Conservation (phyloP, 2,329 filamentous ascomycete genomes). For the Colletotrichum aenigma region DNA sequence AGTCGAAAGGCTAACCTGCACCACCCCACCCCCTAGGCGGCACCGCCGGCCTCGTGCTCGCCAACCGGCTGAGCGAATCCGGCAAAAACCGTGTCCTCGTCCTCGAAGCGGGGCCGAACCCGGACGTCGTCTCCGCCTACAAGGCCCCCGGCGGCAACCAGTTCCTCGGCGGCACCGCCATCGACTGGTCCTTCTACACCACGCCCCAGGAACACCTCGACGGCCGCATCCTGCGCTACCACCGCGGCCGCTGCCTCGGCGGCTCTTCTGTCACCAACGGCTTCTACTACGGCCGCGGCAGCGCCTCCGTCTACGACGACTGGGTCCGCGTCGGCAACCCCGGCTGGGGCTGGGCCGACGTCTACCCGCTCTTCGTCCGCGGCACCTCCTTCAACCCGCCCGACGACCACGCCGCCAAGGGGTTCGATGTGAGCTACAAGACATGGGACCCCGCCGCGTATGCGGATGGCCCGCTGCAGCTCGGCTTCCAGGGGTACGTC, state of each 20-base stretch:
- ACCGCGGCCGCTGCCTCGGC: conserved; percentile 32
- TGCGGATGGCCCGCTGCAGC: conserved; percentile 27
- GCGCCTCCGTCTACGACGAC: conserved; percentile 31
- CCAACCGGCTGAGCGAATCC: conserved; percentile 27
- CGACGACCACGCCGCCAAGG: conserved; percentile 17
- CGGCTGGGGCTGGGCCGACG: conserved; percentile 34
- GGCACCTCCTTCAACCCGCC: conserved; percentile 28
- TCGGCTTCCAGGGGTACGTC: conserved; percentile 30
- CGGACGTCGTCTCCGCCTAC: conserved; percentile 25
- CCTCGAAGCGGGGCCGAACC: conserved; percentile 27
- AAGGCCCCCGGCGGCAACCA: conserved; percentile 28
- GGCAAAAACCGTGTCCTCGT: conserved; percentile 27
- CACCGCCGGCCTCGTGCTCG: conserved; percentile 29
- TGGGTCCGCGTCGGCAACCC: conserved; percentile 35
- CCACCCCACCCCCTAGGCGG: conserved; percentile 13
- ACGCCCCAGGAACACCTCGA: conserved; percentile 24
- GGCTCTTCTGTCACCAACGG: conserved; percentile 35
- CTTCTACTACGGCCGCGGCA: conserved; percentile 33
- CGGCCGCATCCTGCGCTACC: conserved; percentile 34
- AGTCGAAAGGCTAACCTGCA: background rate
- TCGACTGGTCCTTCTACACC: conserved; percentile 29
- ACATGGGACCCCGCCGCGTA: conserved; percentile 29
- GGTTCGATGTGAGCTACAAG: conserved; percentile 28
- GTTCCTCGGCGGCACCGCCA: conserved; percentile 25
- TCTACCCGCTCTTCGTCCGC: conserved; percentile 27